Percentiles rank a stretch among this genome's conserved stretches.
phyloP scores from a whole-genome alignment of 2,329 filamentous ascomycete genomes.

The Cytospora mali region DNA sequence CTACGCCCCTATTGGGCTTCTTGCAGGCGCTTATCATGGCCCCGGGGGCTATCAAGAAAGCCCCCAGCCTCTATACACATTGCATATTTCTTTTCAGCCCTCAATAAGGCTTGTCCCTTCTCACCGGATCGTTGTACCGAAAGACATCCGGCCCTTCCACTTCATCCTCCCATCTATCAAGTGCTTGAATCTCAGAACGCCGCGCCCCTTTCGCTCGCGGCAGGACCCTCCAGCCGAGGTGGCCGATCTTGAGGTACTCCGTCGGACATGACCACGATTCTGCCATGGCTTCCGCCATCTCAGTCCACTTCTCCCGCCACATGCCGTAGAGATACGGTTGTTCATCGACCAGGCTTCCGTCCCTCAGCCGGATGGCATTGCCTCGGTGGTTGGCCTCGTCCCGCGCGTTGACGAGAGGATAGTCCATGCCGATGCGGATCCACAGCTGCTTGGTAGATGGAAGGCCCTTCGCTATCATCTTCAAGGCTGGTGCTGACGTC shows the following conservation, averaged over 20 bases:
- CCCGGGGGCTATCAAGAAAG: no score
- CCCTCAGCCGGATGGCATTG: conserved; percentile 12
- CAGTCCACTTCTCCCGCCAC: conserved; percentile 15
- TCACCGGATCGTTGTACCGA: conserved; percentile 19
- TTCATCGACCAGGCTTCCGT: conserved; percentile 16
- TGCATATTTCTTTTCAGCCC: no score
- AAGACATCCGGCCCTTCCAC: conserved; percentile 6
- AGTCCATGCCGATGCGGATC: conserved; percentile 22
- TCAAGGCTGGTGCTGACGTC: background rate
- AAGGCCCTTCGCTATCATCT: background rate
- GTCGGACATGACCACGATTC: conserved; percentile 7
- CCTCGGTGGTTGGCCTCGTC: conserved; percentile 8
- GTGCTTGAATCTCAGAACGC: background rate
- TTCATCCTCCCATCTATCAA: conserved; percentile 22
- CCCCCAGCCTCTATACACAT: no score
- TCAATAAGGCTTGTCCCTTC: conserved; percentile 16
- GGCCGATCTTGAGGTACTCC: conserved; percentile 21
- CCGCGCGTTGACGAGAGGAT: conserved; percentile 5
- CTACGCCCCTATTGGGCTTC: no score
- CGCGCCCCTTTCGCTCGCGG: background rate
- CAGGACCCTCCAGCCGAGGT: conserved; percentile 17
- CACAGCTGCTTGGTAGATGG: conserved; percentile 6
- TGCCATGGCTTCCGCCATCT: conserved; percentile 12
- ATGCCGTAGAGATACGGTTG: conserved; percentile 6
- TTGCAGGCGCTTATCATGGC: no score